A percentile compares a stretch with the other conserved stretches of the same genome.
These are phyloP conservation scores for Kazachstania sp. DNA, from an alignment of 1,139 yeast species.

Conservation along the genomic window DNA sequence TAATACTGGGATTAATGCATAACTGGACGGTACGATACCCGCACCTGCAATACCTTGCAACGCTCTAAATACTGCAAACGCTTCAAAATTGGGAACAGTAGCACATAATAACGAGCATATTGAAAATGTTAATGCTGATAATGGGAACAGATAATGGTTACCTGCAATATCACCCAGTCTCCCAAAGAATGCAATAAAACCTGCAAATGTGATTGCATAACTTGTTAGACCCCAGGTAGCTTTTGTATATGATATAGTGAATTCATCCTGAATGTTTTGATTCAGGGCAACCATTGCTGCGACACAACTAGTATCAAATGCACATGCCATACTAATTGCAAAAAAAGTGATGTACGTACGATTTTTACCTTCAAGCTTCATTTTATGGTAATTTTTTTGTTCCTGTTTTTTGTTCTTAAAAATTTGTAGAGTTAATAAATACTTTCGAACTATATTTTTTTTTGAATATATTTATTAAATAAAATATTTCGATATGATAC, in stretches of 20 bases:
- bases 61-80: slow-evolving; percentile 1
- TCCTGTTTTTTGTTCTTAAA: too few relatives aligned
- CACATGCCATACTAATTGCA: slow-evolving; percentile 1
- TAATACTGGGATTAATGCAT: not conserved
- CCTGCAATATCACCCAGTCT: slow-evolving; percentile 4
- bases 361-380: not conserved
- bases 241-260: not conserved
- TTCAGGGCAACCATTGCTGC: slow-evolving; percentile 4
- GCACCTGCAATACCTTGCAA: slow-evolving; percentile 4
- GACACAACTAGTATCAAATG: slow-evolving; percentile 3
- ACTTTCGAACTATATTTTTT: too few relatives aligned
- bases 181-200: slow-evolving; percentile 2
- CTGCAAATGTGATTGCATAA: slow-evolving; percentile 3
- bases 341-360: not conserved
- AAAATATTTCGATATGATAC: too few relatives aligned
- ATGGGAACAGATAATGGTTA: slow-evolving; percentile 1
- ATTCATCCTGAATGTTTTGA: not conserved
- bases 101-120: slow-evolving; percentile 2
- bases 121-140: not conserved
- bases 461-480: too few relatives aligned
- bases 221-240: slow-evolving; percentile 4
- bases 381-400: not conserved
- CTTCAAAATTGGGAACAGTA: slow-evolving; percentile 1
- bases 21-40: slow-evolving; percentile 2
- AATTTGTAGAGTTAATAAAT: too few relatives aligned